These are phyloP conservation scores for Monilinia fructicola DNA, from an alignment of 2,329 filamentous ascomycete genomes.

Conservation along the genomic window DNA sequence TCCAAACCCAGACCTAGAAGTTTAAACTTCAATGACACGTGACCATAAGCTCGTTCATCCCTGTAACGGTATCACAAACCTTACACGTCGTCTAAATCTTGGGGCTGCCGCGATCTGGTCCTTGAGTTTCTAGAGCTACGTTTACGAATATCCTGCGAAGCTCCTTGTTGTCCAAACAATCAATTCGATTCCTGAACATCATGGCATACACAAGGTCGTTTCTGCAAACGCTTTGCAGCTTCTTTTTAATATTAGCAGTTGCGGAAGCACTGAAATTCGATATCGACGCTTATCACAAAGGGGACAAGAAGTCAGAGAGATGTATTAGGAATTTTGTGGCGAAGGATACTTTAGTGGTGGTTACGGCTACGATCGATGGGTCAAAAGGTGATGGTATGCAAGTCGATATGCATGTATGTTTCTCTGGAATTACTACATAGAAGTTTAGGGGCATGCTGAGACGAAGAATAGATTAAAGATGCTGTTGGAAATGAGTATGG, in stretches of 20 bases:
- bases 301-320: constrained; percentile 70
- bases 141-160: constrained; percentile 5
- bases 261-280: constrained; percentile 87
- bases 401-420: constrained; percentile 87
- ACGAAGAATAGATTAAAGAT: constrained; percentile 74
- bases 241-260: constrained; percentile 55
- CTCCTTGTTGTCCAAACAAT: not conserved
- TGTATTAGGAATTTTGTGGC: constrained; percentile 96
- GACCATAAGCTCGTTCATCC: constrained; percentile 24
- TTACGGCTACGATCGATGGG: constrained; percentile 87
- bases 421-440: constrained; percentile 7
- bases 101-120: constrained; percentile 16
- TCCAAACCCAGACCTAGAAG: constrained; percentile 22
- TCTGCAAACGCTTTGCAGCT: constrained; percentile 58
- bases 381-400: constrained; percentile 85
- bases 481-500: constrained; percentile 95
- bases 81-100: constrained; percentile 34
- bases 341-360: constrained; percentile 89
- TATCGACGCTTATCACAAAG: constrained; percentile 66
- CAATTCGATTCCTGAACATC: constrained; percentile 29
- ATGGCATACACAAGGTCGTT: constrained; percentile 54
- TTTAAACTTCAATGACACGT: constrained; percentile 24
- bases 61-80: constrained; percentile 27
- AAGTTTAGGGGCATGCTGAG: constrained; percentile 6
- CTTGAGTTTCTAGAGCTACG: constrained; percentile 28